Base-by-base conservation (phyloP, 768 basidiomycete species). In the Punctularia strigosozonata region DNA sequence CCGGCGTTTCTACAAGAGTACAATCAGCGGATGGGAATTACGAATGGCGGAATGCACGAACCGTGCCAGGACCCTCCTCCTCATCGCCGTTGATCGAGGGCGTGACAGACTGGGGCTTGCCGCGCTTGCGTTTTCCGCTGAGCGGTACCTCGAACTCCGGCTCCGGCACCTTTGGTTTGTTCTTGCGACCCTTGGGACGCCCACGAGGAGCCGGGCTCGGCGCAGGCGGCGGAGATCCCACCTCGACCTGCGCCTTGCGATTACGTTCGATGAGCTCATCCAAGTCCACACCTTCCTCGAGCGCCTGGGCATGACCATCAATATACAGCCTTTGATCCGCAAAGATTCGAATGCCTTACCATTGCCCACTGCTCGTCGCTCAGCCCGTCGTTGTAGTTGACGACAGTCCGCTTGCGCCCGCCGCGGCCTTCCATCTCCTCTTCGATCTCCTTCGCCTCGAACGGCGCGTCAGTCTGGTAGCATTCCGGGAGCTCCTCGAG, bases 351-450 rank as follows among this genome's bases (percentile, higher is more conserved):
- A 41, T 14, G 17, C 64, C 71, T 43, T 53, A 81, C 81, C 71
- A 84, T 71, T 23, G 88, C 76, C 83, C 89, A 95, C 48, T 91
- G 81, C 52, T 95, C 94, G 48, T 98, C 94, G 38, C 78, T 82
- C 40, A 98, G 68, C 13, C 91, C 91, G 53, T 97, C 94, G 43
- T 83, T 92, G 53, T 98, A 98, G 53, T 77, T 81, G 44, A 98
- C 88, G 31, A 82, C 70, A 42, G 78, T 86, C 46, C 89, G 72
- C 43, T 76, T 72, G 48, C 91, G 73, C 55, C 86, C 80, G 25
- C 91, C 92, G 44, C 91, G 77, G 40, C 91, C 91, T 53, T 88
- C 65, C 5, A 78, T 56, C 34, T 73, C 64, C 40, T 69, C 64
- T 17, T 74, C 68, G 37, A 87, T 88, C 4, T 68, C 60, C 46